Evolutionary conservation across 78 protist species (phyloP).

Genomic region (Polysphondylium violaceum): DNA sequence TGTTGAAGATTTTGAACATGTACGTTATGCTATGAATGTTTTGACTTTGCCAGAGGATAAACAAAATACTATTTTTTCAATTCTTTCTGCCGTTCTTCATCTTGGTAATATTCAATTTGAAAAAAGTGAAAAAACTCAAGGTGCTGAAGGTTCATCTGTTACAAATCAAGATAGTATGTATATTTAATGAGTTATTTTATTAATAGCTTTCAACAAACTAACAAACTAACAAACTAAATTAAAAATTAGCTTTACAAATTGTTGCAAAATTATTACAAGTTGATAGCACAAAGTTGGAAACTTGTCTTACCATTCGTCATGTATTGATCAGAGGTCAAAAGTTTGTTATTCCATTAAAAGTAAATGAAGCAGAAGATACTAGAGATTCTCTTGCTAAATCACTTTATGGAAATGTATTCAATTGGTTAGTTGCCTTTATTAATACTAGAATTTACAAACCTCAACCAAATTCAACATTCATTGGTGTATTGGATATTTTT

Average conservation of each 20-base stretch:
- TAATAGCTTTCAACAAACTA: not conserved
- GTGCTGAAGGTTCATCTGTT: constrained; percentile 76
- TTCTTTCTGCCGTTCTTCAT: constrained; percentile 75
- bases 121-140: constrained; percentile 71
- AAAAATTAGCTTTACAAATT: constrained; percentile 38
- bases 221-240: not conserved
- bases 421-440: constrained; percentile 85
- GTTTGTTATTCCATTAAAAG: constrained; percentile 81
- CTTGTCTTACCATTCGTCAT: constrained; percentile 68
- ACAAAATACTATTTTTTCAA: constrained; percentile 66
- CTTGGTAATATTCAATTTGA: constrained; percentile 77
- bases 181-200: not conserved
- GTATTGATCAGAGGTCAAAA: constrained; percentile 78
- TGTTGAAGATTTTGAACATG: constrained; percentile 78
- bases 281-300: constrained; percentile 59
- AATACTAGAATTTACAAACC: constrained; percentile 77
- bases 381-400: constrained; percentile 90
- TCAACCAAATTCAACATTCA: constrained; percentile 66
- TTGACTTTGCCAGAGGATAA: constrained; percentile 80
- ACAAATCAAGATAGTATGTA: constrained; percentile 54
- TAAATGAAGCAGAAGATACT: constrained; percentile 83
- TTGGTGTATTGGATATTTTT: constrained; percentile 94
- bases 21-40: constrained; percentile 69
- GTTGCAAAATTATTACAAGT: constrained; percentile 55
- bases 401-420: constrained; percentile 88